Percentiles rank a stretch among this genome's conserved stretches.
Evolutionary conservation across 768 basidiomycete genomes (phyloP).

Genomic region (Tremella fuciformis): DNA sequence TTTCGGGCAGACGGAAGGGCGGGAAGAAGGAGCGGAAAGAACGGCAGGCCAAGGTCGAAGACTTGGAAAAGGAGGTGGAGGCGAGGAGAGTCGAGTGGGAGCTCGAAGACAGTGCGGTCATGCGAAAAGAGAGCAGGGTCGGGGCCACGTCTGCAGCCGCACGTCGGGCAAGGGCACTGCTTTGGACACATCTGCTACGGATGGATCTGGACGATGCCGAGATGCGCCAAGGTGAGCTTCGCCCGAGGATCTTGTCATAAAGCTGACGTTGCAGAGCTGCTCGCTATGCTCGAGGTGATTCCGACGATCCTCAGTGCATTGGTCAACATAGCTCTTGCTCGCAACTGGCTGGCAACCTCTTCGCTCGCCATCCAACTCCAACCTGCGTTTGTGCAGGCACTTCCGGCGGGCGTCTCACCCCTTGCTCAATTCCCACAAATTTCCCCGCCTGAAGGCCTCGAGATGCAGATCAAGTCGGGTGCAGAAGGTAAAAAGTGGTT

Average conservation of each 20-base stretch:
- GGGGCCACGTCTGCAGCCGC: conserved; percentile 47
- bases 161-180: conserved; percentile 63
- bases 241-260: conserved; percentile 12
- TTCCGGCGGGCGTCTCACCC: conserved; percentile 53
- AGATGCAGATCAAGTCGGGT: conserved; percentile 35
- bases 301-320: conserved; percentile 74
- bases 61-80: conserved; percentile 47
- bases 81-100: conserved; percentile 40
- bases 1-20: conserved; percentile 39
- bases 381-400: conserved; percentile 77
- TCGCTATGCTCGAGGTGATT: conserved; percentile 64
- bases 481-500: conserved; percentile 57
- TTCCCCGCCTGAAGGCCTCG: conserved; percentile 51
- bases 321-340: conserved; percentile 74
- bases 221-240: conserved; percentile 65
- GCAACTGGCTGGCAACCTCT: conserved; percentile 83
- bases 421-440: conserved; percentile 80
- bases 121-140: conserved; percentile 33
- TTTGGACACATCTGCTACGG: conserved; percentile 83
- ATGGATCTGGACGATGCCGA: conserved; percentile 58
- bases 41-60: conserved; percentile 44
- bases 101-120: conserved; percentile 31
- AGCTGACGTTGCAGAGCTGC: conserved; percentile 58
- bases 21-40: conserved; percentile 51
- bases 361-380: conserved; percentile 77